Percentiles rank a stretch among this genome's conserved stretches.
phyloP scores from a whole-genome alignment of 2,329 filamentous ascomycete genomes.

The Cladobotryum protrusum region DNA sequence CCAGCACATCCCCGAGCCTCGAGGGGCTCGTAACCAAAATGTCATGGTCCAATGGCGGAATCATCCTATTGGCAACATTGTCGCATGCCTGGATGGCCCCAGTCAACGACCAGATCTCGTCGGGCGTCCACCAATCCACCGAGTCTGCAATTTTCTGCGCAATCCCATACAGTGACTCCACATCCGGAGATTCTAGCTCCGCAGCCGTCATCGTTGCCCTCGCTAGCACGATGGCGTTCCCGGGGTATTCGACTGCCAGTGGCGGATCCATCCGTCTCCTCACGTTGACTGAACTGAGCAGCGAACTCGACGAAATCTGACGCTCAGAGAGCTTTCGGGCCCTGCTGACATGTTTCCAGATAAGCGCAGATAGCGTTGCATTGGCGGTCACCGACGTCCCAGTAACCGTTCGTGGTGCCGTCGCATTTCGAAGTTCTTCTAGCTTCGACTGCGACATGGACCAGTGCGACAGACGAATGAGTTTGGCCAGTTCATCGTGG shows the following conservation, averaged over 20 bases:
- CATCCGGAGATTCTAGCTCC: conserved; percentile 7
- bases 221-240: conserved; percentile 10
- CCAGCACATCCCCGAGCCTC: conserved; percentile 9
- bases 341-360: conserved; percentile 11
- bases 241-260: conserved; percentile 11
- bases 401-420: conserved; percentile 4
- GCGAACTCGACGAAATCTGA: conserved; percentile 9
- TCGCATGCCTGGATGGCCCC: conserved; percentile 8
- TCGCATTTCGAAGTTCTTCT: conserved; percentile 6
- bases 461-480: conserved; percentile 10
- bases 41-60: conserved; percentile 9
- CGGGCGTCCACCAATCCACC: conserved; percentile 10
- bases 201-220: conserved; percentile 5
- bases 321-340: conserved; percentile 10
- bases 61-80: conserved; percentile 6
- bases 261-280: conserved; percentile 11
- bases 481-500: conserved; percentile 6
- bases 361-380: conserved; percentile 12
- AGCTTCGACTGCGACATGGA: conserved; percentile 6
- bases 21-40: conserved; percentile 9
- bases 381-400: conserved; percentile 7
- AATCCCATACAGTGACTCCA: conserved; percentile 6
- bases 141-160: conserved; percentile 10
- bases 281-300: conserved; percentile 10
- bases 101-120: conserved; percentile 10